A percentile compares a stretch with the other conserved stretches of the same genome.
Evolutionary conservation across 805 yeast species (phyloP).

Genomic region (Osmozyma mogii): DNA sequence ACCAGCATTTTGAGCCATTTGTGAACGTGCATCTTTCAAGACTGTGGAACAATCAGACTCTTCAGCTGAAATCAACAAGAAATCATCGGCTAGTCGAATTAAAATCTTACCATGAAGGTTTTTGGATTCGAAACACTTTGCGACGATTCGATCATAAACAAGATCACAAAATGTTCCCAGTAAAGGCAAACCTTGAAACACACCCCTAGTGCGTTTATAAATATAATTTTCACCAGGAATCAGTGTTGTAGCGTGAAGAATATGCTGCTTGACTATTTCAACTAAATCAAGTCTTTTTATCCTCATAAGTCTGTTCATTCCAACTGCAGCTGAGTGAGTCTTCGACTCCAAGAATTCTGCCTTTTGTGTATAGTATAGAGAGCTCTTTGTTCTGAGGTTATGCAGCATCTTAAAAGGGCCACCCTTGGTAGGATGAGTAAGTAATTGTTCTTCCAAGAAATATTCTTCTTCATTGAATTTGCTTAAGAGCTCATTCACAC

Average conservation of each 20-base stretch:
- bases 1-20: slow-evolving; percentile 20
- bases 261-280: slow-evolving; percentile 40
- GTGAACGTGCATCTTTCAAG: slow-evolving; percentile 12
- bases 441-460: slow-evolving; percentile 5
- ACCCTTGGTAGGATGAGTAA: not conserved
- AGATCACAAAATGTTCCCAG: slow-evolving; percentile 72
- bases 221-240: slow-evolving; percentile 26
- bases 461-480: slow-evolving; percentile 8
- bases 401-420: no score
- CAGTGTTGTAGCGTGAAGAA: slow-evolving; percentile 41
- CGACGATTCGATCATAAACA: slow-evolving; percentile 56
- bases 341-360: not conserved
- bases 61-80: slow-evolving; percentile 55
- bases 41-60: slow-evolving; percentile 14
- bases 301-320: slow-evolving; percentile 16
- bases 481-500: slow-evolving; percentile 20
- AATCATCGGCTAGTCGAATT: slow-evolving; percentile 78
- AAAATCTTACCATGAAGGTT: slow-evolving; percentile 28
- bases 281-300: slow-evolving; percentile 39
- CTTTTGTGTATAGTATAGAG: no score
- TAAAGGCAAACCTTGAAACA: slow-evolving; percentile 78
- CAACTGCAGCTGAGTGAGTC: not conserved
- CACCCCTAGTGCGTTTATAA: slow-evolving; percentile 52
- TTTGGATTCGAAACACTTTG: slow-evolving; percentile 17
- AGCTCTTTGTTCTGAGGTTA: no score